A percentile compares a stretch with the other conserved stretches of the same genome.
These are phyloP conservation scores for Peltaster fructicola DNA, from an alignment of 2,329 filamentous ascomycete genomes.

Conservation along the genomic window DNA sequence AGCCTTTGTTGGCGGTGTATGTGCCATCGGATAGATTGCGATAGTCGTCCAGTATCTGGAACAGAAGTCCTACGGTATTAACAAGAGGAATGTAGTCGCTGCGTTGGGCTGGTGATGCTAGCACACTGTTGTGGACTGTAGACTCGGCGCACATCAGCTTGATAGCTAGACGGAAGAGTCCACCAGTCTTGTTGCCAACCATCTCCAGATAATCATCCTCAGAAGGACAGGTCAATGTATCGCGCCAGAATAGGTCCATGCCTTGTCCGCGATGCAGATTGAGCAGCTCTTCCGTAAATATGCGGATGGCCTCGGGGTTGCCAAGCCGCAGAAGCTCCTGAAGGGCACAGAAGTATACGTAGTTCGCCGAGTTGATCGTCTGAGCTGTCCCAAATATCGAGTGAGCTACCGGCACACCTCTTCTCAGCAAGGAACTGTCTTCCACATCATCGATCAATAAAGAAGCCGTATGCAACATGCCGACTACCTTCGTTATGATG, in stretches of 20 bases:
- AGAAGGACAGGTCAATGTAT: slow-evolving; percentile 64
- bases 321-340: slow-evolving; percentile 55
- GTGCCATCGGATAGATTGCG: slow-evolving; percentile 50
- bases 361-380: slow-evolving; percentile 82
- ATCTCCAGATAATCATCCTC: slow-evolving; percentile 90
- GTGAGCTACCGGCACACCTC: slow-evolving; percentile 68
- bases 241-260: slow-evolving; percentile 83
- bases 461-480: slow-evolving; percentile 73
- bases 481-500: slow-evolving; percentile 62
- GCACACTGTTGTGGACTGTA: slow-evolving; percentile 16
- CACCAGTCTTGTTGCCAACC: slow-evolving; percentile 82
- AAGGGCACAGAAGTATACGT: slow-evolving; percentile 68
- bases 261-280: slow-evolving; percentile 77
- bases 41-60: slow-evolving; percentile 89
- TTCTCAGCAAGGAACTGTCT: slow-evolving; percentile 57
- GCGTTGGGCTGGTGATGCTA: slow-evolving; percentile 1
- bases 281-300: slow-evolving; percentile 67
- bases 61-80: slow-evolving; percentile 68
- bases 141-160: slow-evolving; percentile 75
- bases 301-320: slow-evolving; percentile 47
- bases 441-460: slow-evolving; percentile 79
- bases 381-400: slow-evolving; percentile 71
- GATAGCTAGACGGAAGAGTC: slow-evolving; percentile 67
- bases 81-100: slow-evolving; percentile 68
- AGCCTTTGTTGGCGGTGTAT: slow-evolving; percentile 78